Percentiles rank a stretch among this genome's conserved stretches.
Evolutionary conservation across 257 asterid genomes (phyloP).

Genomic region (Capsicum pubescens): DNA sequence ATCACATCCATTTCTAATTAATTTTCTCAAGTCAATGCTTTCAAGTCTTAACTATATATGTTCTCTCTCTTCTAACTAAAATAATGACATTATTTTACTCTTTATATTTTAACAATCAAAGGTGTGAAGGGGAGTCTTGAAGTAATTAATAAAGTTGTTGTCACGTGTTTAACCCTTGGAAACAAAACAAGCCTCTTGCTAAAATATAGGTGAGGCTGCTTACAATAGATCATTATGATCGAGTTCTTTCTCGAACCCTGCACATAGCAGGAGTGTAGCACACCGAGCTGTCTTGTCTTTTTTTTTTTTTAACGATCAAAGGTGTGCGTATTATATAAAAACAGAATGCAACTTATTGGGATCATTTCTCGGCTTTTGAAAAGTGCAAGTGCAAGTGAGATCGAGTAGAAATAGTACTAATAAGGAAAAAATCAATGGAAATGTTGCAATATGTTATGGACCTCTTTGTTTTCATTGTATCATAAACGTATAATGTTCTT

Average conservation of each 20-base stretch:
- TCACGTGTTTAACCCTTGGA: no score
- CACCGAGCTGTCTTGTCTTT: no score
- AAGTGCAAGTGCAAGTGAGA: neutral
- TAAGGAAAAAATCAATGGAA: neutral
- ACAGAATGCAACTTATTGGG: neutral
- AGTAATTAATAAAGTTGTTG: no score
- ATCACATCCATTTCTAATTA: neutral
- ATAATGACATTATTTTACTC: neutral
- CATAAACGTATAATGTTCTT: neutral
- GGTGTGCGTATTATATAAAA: neutral
- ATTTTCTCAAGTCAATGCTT: neutral
- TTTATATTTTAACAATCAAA: neutral
- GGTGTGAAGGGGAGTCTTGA: no score
- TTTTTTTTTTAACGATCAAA: neutral
- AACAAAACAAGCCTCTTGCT: no score
- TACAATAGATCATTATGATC: no score
- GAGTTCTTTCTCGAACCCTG: no score
- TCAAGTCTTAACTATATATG: neutral
- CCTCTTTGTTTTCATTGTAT: neutral
- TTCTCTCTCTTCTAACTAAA: neutral
- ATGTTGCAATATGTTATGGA: neutral
- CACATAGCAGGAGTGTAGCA: no score
- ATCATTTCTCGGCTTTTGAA: neutral
- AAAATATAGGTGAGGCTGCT: no score
- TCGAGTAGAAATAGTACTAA: neutral